Conservation (phyloP, 73 alveolate genomes). For the Tetrahymena elliotti region DNA sequence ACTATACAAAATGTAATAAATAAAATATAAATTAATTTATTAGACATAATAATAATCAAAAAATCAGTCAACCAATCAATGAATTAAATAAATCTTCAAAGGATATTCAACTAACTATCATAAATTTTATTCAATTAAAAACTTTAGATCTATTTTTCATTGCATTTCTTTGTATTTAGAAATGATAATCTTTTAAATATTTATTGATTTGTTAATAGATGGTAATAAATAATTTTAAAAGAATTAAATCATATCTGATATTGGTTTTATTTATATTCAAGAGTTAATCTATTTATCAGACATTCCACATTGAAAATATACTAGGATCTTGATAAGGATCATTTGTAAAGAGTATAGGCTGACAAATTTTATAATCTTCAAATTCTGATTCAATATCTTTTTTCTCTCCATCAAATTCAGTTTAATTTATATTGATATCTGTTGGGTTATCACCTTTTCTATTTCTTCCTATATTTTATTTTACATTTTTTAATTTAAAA, state of each 20-base stretch:
- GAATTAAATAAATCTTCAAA: too few relatives aligned
- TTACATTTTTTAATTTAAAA: not conserved
- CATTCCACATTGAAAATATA: not conserved
- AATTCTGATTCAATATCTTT: not conserved
- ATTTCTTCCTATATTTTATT: not conserved
- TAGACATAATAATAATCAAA: too few relatives aligned
- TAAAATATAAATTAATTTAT: too few relatives aligned
- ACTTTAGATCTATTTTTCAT: not conserved
- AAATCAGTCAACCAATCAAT: too few relatives aligned
- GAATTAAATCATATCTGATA: too few relatives aligned
- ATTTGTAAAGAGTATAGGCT: not conserved
- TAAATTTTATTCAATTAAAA: too few relatives aligned
- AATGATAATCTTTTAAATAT: too few relatives aligned
- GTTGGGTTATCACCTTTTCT: not conserved
- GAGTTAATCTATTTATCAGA: not conserved
- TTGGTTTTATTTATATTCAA: not conserved
- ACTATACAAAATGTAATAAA: too few relatives aligned
- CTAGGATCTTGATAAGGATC: not conserved
- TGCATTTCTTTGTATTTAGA: not conserved
- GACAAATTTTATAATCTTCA: not conserved
- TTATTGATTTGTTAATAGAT: too few relatives aligned
- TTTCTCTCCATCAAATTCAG: not conserved
- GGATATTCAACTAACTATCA: not conserved
- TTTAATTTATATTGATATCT: not conserved
- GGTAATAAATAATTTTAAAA: too few relatives aligned